Percentiles rank a stretch among this genome's conserved stretches.
Evolutionary conservation across 1,284 basidiomycete genomes (phyloP).

Genomic region (Chondrostereum purpureum): DNA sequence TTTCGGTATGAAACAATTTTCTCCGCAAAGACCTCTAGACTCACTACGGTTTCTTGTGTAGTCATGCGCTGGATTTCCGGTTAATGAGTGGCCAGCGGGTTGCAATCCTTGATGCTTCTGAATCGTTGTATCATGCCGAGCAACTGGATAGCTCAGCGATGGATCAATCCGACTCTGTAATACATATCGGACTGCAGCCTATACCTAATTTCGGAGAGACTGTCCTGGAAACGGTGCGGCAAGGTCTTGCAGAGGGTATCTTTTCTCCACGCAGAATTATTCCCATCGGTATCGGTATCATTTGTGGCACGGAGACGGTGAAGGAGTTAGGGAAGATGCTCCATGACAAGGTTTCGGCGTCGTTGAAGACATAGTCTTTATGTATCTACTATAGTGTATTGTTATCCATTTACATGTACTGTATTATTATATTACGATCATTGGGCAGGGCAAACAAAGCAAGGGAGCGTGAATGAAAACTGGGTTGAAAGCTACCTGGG

Average conservation of each 20-base stretch:
- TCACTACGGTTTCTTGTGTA: slow-evolving; percentile 19
- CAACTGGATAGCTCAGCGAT: slow-evolving; percentile 8
- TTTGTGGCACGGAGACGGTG: slow-evolving; percentile 49
- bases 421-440: background rate
- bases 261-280: slow-evolving; percentile 33
- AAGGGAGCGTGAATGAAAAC: background rate
- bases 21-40: background rate
- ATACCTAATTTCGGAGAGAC: slow-evolving; percentile 56
- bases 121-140: slow-evolving; percentile 42
- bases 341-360: slow-evolving; percentile 35
- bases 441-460: background rate
- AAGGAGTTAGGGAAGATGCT: slow-evolving; percentile 40
- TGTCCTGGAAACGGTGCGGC: slow-evolving; percentile 34
- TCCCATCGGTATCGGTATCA: slow-evolving; percentile 53
- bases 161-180: slow-evolving; percentile 11
- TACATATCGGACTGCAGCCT: slow-evolving; percentile 40
- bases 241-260: slow-evolving; percentile 26
- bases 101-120: slow-evolving; percentile 61
- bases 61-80: slow-evolving; percentile 74
- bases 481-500: background rate
- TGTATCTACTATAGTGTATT: background rate
- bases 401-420: background rate
- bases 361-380: slow-evolving; percentile 13
- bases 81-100: slow-evolving; percentile 61
- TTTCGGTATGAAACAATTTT: slow-evolving; percentile 44